Evolutionary conservation across 2,329 filamentous ascomycete genomes (phyloP).

Genomic region (Ceratocystis lukuohia): DNA sequence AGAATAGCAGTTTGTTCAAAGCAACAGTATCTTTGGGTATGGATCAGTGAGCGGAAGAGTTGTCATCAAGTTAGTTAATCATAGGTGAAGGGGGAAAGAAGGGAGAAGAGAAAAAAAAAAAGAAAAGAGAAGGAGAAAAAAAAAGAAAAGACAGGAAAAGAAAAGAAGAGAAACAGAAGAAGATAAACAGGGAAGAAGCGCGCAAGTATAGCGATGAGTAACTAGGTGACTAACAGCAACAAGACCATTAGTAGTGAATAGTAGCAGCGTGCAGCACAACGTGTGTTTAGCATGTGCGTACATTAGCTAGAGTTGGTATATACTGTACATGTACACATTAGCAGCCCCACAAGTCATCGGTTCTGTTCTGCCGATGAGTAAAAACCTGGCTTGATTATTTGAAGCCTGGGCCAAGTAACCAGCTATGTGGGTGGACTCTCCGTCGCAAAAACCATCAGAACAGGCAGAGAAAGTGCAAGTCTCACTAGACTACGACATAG

Average conservation of each 20-base stretch:
- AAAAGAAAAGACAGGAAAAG: background rate
- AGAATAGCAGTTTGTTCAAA: background rate
- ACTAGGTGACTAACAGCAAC: background rate
- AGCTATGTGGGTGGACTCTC: too few relatives aligned
- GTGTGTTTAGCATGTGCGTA: too few relatives aligned
- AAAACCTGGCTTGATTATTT: too few relatives aligned
- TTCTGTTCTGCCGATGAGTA: background rate
- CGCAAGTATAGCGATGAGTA: too few relatives aligned
- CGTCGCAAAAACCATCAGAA: too few relatives aligned
- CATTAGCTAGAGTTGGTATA: too few relatives aligned
- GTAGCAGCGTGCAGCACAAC: too few relatives aligned
- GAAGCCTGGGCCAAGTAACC: too few relatives aligned
- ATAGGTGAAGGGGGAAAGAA: background rate
- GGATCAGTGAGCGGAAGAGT: background rate
- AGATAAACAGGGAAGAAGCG: conserved; percentile 7
- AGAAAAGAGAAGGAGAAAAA: background rate
- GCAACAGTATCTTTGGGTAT: background rate
- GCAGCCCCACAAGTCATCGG: background rate
- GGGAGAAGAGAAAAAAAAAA: background rate
- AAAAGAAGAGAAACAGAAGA: background rate
- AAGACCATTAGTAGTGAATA: background rate
- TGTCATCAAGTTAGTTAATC: conserved; percentile 4
- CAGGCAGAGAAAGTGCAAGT: too few relatives aligned
- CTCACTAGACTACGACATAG: too few relatives aligned
- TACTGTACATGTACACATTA: background rate